These are phyloP conservation scores for Saccharum spontaneum DNA, from an alignment of 176 grass and related monocot genomes.

Conservation along the genomic window DNA sequence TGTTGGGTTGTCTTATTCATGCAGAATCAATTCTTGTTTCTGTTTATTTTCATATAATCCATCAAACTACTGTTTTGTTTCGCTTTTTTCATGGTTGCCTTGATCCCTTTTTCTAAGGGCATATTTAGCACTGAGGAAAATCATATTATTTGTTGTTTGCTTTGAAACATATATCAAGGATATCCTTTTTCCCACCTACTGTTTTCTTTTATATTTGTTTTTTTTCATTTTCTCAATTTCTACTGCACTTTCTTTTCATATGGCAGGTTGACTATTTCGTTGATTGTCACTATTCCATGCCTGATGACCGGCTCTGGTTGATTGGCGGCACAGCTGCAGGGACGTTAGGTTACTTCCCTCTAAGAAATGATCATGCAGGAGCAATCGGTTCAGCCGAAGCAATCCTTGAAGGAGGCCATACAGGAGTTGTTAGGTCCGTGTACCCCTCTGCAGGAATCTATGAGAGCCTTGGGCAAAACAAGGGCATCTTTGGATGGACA, in stretches of 20 bases:
- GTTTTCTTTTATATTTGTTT: not conserved
- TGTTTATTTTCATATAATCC: not conserved
- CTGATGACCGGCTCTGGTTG: slow-evolving; percentile 70
- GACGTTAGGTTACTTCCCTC: slow-evolving; percentile 80
- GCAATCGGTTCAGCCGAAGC: slow-evolving; percentile 59
- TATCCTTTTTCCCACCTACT: too few relatives aligned
- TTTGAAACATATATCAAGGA: too few relatives aligned
- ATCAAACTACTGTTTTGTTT: not conserved
- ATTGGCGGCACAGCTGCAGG: slow-evolving; percentile 71
- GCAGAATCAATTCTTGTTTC: not conserved
- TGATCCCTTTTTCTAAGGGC: not conserved
- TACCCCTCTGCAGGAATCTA: slow-evolving; percentile 45
- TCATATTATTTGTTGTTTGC: not conserved
- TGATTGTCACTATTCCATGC: slow-evolving; percentile 78
- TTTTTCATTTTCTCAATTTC: not conserved
- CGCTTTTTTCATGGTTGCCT: not conserved
- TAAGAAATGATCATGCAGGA: slow-evolving; percentile 39
- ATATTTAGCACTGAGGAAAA: not conserved
- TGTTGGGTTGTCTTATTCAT: not conserved
- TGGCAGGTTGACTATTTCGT: slow-evolving; percentile 92
- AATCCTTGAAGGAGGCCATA: slow-evolving; percentile 81
- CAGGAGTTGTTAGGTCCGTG: slow-evolving; percentile 69
- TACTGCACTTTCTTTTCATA: not conserved
- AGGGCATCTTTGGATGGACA: slow-evolving; percentile 88
- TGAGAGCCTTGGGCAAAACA: slow-evolving; percentile 32